Evolutionary conservation across 176 grass and related monocot species (phyloP), one percentile per base, ranked within the genome.

Genomic region (Bonia amplexicaulis): DNA sequence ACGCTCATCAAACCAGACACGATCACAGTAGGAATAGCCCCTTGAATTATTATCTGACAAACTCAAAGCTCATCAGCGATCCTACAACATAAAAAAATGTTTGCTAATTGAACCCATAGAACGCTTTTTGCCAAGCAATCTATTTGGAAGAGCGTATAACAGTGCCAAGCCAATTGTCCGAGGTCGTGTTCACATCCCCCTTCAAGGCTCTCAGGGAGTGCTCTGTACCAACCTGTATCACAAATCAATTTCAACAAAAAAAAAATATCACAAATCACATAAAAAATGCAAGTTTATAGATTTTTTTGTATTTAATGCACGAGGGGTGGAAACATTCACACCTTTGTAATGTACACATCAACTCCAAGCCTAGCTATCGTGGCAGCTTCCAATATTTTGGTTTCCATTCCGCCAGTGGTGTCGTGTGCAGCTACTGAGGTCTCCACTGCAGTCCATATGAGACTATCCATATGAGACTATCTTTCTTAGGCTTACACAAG

Each of bases 261-360:
- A 48, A 66, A 19, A 79, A 10, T 37, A 66, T 55, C 26, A 44
- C 12, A 74, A 33, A 11, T 40, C 16, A 52, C 67, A 83, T 23
- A 7, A 39, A 54, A 72, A 57, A 66, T 60, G 48, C 42, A 40
- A 9, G 31, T 37, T 52, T 26, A 12, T 17, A 31, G 20, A n/a
- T 1, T 48, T 6, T 66, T 9, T 57, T 4, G 33, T 64, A 26
- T 35, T 66, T 22, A 41, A 46, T 47, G 39, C 20, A 58, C 9
- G 37, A 57, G 52, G 20, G 2, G 16, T 53, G 0, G 6, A 55
- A 62, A 16, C 31, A 73, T 64, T 41, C 77, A 47, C 59, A 94
- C 96, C 91, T 95, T 93, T 29, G 96, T 92, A 62, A 98, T 95
- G 69, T 95, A 98, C 27, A 95, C 96, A 86, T 95, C 84, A 76